Base-by-base conservation (phyloP, 805 yeast genomes). In the Monosporozyma aerobia region DNA sequence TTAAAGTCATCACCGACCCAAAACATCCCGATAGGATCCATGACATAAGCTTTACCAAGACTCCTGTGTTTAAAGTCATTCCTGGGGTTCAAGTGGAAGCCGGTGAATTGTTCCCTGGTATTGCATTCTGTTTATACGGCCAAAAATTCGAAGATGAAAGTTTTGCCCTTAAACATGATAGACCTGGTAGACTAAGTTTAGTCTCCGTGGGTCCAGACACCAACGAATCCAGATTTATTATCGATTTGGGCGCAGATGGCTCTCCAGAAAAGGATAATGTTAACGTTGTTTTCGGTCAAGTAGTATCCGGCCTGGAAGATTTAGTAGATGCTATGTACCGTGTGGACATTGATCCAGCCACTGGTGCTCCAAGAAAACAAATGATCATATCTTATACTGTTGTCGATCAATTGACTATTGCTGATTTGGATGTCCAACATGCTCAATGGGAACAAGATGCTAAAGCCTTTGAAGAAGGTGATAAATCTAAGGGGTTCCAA, bases 51-150 rank as follows among this genome's bases (percentile, higher is more conserved):
- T 51, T 47, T 16, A 27, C 13, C 10, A 41, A 16, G 25, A 33
- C 44, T 1, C 7, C 37, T 3, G 45, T 40, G 70, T 77, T 2
- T 70, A 77, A 90, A 55, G 81, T 89, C 49, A 83, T 87, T 55
- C 75, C 80, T 45, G 76, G 77, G 53, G 87, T 86, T 67, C 82
- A 87, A 85, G 77, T 90, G 59, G 95, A 87, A 72, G 95, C 96
- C 53, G 97, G 97, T 56, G 92, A 88, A 69, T 82, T 84, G 65
- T 82, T 85, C 58, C 77, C 76, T 27, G 90, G 92, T 14, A 95
- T 94, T 14, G 92, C 96, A 11, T 75, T 76, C 59, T 85, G 95
- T 29, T 83, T 88, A 60, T 86, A 81, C 69, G 96, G 96, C 32
- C 73, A 73, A 52, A 76, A 75, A 62, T 83, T 89, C 63, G 76